Evolutionary conservation across 75 land plant genomes (phyloP).

Genomic region (Pinus tabuliformis): DNA sequence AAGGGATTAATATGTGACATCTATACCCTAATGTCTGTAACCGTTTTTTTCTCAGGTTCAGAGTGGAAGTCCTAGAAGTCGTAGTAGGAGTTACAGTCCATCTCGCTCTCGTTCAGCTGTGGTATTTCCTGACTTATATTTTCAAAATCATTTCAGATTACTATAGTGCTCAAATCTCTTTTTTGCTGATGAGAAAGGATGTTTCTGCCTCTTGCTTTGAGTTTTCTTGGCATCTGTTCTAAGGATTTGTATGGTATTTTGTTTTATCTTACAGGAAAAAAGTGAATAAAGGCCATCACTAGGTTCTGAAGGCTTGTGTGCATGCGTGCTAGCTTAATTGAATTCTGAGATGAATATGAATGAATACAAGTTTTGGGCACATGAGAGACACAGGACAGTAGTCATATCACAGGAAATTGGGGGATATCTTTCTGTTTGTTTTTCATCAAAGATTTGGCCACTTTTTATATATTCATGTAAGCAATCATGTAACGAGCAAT

Average conservation of each 20-base stretch:
- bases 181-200: background rate
- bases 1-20: background rate
- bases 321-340: background rate
- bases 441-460: background rate
- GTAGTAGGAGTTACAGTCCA: conserved; percentile 1
- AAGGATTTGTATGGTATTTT: background rate
- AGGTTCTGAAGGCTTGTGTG: background rate
- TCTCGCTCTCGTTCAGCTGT: background rate
- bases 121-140: background rate
- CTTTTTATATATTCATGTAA: conserved; percentile 1
- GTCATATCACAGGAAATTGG: background rate
- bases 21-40: background rate
- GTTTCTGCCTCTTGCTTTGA: background rate
- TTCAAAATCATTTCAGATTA: background rate
- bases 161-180: background rate
- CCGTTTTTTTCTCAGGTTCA: background rate
- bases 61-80: background rate
- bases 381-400: background rate
- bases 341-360: background rate
- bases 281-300: background rate
- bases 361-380: background rate
- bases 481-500: background rate
- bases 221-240: background rate
- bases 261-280: background rate
- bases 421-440: background rate